These are phyloP conservation scores for Nannizzia gypsea DNA, from an alignment of 2,329 filamentous ascomycete genomes.

Conservation along the genomic window DNA sequence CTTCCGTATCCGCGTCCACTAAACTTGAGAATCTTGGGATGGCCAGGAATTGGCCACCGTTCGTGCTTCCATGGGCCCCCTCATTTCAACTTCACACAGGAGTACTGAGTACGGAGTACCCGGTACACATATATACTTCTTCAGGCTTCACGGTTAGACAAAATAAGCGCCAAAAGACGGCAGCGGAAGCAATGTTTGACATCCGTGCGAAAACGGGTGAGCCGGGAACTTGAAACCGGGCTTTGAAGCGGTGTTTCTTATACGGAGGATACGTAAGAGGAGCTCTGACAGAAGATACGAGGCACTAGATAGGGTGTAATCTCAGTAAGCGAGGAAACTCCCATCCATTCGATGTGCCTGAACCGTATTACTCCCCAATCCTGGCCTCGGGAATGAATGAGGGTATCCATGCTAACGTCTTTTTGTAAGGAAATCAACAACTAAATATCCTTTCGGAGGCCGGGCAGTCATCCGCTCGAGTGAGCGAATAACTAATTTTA, in stretches of 20 bases:
- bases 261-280: neutral
- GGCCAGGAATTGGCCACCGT: neutral
- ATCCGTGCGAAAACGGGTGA: neutral
- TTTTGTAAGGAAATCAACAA: neutral
- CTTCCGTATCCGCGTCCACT: neutral
- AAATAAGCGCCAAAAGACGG: neutral
- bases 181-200: neutral
- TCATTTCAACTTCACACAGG: neutral
- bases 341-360: neutral
- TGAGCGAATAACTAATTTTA: conserved; percentile 1
- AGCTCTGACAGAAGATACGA: neutral
- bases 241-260: neutral
- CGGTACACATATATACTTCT: neutral
- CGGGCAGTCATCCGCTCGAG: neutral
- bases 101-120: neutral
- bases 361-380: neutral
- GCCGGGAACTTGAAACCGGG: neutral
- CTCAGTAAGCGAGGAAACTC: neutral
- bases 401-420: conserved; percentile 3
- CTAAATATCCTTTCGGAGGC: neutral
- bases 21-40: neutral
- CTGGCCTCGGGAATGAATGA: neutral
- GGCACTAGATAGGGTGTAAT: neutral
- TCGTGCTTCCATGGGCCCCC: neutral
- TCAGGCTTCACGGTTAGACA: neutral